Base-by-base conservation (phyloP, 78 protist species). In the Creolimax fragrantissima region DNA sequence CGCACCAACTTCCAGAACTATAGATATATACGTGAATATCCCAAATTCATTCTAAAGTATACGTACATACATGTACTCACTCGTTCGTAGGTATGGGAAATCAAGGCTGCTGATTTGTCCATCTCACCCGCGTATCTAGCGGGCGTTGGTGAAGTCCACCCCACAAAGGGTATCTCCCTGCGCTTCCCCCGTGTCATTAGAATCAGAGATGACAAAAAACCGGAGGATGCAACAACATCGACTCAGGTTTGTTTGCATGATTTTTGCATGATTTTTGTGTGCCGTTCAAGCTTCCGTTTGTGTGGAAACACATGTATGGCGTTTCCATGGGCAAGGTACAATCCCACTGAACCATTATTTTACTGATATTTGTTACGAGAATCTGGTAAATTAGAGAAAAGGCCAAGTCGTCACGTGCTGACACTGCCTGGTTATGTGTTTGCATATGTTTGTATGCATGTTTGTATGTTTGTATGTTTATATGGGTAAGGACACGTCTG, bases 71-170 rank as follows among this genome's bases (percentile, higher is more conserved):
- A n/a, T n/a, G n/a, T n/a, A n/a, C n/a, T n/a, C n/a, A n/a, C n/a
- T n/a, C n/a, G n/a, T n/a, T n/a, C n/a, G n/a, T 45, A 93, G 85
- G 99, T 98, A 58, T 98, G 99, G 99, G 99, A 98, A 42, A 95
- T 98, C 36, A 43, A 89, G 81, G 99, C 98, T 1, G 98, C 99
- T 2, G 99, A 98, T 84, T 83, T 98, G 74, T 93, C 98, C 67
- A 89, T 98, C 67, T 94, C 96, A 4, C 98, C 99, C 0, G 88
- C 41, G n/a, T 97, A 97, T 94, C 92, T 81, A 66, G 99, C 99
- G 11, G 99, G 97, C 2, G 74, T 42, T 2, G 98, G 98, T 32
- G 35, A 92, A 92, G 74, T 93, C 11, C 97, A 97, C 74, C 91
- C 93, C 3, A 43, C n/a, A n/a, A 95, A 95, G 84, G 99, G 99